Base-by-base conservation (phyloP, 352 stramenopile species). In the Pythium plurisporium region DNA sequence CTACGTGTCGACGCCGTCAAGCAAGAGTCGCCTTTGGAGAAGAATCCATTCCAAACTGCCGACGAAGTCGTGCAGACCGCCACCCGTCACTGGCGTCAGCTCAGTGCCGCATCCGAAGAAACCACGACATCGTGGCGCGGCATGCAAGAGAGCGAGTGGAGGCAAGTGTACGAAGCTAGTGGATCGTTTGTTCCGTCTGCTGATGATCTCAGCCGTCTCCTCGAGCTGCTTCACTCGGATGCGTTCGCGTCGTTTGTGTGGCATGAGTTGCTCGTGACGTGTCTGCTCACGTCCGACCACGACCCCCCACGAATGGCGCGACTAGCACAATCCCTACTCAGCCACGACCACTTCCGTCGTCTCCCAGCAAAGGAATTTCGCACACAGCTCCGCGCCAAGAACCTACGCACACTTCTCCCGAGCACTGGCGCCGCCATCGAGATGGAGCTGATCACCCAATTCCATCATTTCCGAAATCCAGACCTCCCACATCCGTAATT, bases 321-420 rank as follows among this genome's bases (percentile, higher is more conserved):
- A 29, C 22, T 12, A 51, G 27, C 15, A 34, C 25, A 20, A 8
- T 51, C 19, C 17, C 33, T 89, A 6, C 58, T 82, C 1, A 50
- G 10, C 4, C 65, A 78, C 23, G 38, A 37, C 10, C 64, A 50
- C 20, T 55, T 90, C 8, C 62, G 55, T 0, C 60, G 47, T 8
- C 65, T 88, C 5, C 55, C 61, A 9, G 73, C 80, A 3, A 87
- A 81, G 59, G 67, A 79, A 25, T 88, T 90, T 45, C 77, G 80
- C 17, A 52, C 61, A 36, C 71, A 74, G 47, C 64, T 90, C 25
- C 76, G 77, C 12, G 59, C 73, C 25, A 74, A 67, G 50, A 69
- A 79, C 37, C 55, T 90, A 23, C 72, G 76, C 15, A 54, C 75
- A 9, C 48, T 75, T 6, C 65, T 71, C 37, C 44, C 66, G 5